These are phyloP conservation scores for Candida ipomoeae DNA, from an alignment of 805 yeast species.

Conservation along the genomic window DNA sequence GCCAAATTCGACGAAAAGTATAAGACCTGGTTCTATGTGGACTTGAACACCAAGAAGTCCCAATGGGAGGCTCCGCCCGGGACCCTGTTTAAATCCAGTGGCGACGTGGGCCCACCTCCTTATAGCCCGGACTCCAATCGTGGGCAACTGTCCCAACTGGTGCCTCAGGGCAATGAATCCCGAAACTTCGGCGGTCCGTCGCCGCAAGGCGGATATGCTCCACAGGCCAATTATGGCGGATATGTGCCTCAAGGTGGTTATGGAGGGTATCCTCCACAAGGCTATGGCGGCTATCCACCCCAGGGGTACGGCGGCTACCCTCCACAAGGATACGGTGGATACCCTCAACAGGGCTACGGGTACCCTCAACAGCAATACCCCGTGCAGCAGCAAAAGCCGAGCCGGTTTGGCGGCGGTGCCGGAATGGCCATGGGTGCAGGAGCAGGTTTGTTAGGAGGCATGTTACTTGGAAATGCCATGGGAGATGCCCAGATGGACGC, in stretches of 20 bases:
- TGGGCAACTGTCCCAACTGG: conserved; percentile 6
- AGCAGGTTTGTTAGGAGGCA: conserved; percentile 61
- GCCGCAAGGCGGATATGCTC: conserved; percentile 7
- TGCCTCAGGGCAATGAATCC: conserved; percentile 2
- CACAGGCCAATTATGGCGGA: conserved; percentile 15
- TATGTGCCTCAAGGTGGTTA: conserved; percentile 15
- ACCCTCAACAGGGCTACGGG: conserved; percentile 27
- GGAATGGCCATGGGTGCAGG: conserved; percentile 46
- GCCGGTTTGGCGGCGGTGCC: conserved; percentile 34
- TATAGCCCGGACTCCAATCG: conserved; percentile 19
- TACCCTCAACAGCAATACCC: conserved; percentile 17
- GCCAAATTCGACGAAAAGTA: conserved; percentile 70
- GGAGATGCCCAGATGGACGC: conserved; percentile 25
- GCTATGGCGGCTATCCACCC: conserved; percentile 30
- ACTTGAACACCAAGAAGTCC: conserved; percentile 63
- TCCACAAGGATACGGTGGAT: conserved; percentile 21
- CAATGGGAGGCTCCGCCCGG: conserved; percentile 89
- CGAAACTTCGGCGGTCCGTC: background rate
- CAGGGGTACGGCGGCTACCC: conserved; percentile 19
- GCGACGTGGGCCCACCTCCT: conserved; percentile 43
- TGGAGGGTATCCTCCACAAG: conserved; percentile 18
- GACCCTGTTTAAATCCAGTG: conserved; percentile 35
- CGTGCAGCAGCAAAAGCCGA: conserved; percentile 19
- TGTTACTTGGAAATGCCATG: conserved; percentile 46
- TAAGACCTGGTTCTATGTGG: conserved; percentile 76